These are phyloP conservation scores for Fusarium illudens DNA, from an alignment of 2,329 filamentous ascomycete species.

Conservation along the genomic window DNA sequence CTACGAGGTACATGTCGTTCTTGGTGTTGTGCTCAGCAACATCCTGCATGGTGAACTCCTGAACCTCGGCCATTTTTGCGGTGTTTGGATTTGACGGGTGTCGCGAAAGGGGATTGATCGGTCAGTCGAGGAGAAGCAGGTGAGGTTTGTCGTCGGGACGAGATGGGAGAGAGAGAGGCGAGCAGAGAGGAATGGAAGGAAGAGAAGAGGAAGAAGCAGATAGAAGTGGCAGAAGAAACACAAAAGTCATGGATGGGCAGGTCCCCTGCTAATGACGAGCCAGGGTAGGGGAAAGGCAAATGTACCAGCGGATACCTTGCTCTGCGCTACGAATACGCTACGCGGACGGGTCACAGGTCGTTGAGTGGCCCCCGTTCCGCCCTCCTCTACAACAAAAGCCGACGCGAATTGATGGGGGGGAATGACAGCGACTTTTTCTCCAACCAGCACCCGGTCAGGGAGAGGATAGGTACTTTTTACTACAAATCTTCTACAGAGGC, in stretches of 20 bases:
- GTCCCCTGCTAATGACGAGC: slow-evolving; percentile 24
- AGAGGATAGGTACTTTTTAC: neutral
- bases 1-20: slow-evolving; percentile 90
- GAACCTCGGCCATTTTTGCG: slow-evolving; percentile 45
- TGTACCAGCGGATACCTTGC: neutral
- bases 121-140: slow-evolving; percentile 9
- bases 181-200: slow-evolving; percentile 13
- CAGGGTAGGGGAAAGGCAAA: neutral
- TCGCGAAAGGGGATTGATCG: slow-evolving; percentile 17
- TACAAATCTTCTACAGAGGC: neutral
- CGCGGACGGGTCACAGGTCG: slow-evolving; percentile 1
- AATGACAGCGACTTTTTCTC: neutral
- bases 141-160: slow-evolving; percentile 25
- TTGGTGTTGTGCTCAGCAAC: slow-evolving; percentile 88
- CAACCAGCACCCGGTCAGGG: neutral
- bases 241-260: slow-evolving; percentile 4
- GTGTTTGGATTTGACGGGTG: slow-evolving; percentile 18
- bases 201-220: slow-evolving; percentile 18
- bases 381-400: neutral
- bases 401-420: neutral
- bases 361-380: neutral
- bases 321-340: slow-evolving; percentile 14
- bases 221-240: slow-evolving; percentile 21
- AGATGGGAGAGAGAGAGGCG: slow-evolving; percentile 1
- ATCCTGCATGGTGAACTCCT: slow-evolving; percentile 78